phyloP scores from a whole-genome alignment of 352 stramenopile species.

The Pythium phragmiticola region DNA sequence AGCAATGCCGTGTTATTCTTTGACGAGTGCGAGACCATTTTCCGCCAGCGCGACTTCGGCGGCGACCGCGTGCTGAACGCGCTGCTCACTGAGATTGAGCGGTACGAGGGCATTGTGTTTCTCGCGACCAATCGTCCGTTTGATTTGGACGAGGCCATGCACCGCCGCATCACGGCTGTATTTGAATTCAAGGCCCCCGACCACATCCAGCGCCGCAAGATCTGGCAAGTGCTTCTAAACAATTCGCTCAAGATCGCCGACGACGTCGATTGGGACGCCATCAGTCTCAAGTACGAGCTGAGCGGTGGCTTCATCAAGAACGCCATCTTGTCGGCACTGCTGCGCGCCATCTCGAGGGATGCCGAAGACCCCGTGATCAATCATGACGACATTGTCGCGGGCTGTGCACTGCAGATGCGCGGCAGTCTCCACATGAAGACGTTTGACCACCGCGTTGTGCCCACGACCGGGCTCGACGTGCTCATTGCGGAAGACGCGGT shows the following conservation, averaged over 20 bases:
- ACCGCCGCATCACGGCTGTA: conserved; percentile 86
- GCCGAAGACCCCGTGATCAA: conserved; percentile 58
- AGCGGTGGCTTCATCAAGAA: conserved; percentile 92
- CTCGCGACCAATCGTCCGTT: conserved; percentile 87
- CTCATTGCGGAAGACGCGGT: conserved; percentile 69
- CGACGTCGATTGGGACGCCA: conserved; percentile 84
- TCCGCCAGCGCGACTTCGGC: conserved; percentile 79
- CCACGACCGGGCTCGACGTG: conserved; percentile 64
- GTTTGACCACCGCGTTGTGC: conserved; percentile 84
- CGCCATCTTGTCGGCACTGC: conserved; percentile 78
- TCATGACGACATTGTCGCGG: conserved; percentile 74
- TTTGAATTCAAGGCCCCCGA: conserved; percentile 88
- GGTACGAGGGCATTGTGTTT: conserved; percentile 88
- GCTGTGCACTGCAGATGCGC: conserved; percentile 85
- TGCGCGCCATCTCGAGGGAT: conserved; percentile 73
- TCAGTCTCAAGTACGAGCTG: conserved; percentile 86
- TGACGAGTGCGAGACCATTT: conserved; percentile 89
- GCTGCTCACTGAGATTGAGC: conserved; percentile 87
- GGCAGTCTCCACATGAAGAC: conserved; percentile 89
- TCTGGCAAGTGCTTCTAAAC: conserved; percentile 79
- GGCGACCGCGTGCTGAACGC: conserved; percentile 79
- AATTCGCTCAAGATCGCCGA: conserved; percentile 46
- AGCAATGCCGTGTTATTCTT: conserved; percentile 90
- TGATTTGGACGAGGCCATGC: conserved; percentile 89
- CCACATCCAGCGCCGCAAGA: conserved; percentile 78